These are phyloP conservation scores for Musa balbisiana DNA, from an alignment of 202 grass and related monocot species.

Conservation along the genomic window DNA sequence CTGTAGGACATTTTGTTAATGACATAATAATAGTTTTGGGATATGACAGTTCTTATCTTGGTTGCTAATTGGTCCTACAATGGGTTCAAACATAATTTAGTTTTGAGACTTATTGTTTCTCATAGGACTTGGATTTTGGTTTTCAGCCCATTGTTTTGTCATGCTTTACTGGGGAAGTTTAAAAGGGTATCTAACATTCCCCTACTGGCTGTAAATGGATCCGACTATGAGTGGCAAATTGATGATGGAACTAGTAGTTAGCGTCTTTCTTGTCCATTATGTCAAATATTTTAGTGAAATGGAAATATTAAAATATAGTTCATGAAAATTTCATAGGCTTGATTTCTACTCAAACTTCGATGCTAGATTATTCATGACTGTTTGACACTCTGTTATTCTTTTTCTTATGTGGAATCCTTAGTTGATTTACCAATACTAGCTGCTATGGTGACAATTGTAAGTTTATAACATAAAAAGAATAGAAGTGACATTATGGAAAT, in stretches of 20 bases:
- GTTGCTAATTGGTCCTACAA: background rate
- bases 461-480: background rate
- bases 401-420: background rate
- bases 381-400: background rate
- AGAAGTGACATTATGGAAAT: background rate
- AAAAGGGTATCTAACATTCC: too few relatives aligned
- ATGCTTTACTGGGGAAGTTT: too few relatives aligned
- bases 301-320: background rate
- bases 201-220: background rate
- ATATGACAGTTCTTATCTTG: background rate
- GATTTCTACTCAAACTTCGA: too few relatives aligned
- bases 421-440: background rate
- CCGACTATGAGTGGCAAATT: background rate
- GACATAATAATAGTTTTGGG: background rate
- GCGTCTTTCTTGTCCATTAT: background rate
- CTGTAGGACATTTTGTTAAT: background rate
- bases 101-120: too few relatives aligned
- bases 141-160: too few relatives aligned
- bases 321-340: too few relatives aligned
- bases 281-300: background rate
- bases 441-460: background rate
- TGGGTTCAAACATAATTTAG: too few relatives aligned
- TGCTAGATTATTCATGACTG: too few relatives aligned
- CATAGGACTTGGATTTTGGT: too few relatives aligned
- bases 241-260: background rate